Conservation (phyloP, 306 rosid species). For the Argentina anserina region DNA sequence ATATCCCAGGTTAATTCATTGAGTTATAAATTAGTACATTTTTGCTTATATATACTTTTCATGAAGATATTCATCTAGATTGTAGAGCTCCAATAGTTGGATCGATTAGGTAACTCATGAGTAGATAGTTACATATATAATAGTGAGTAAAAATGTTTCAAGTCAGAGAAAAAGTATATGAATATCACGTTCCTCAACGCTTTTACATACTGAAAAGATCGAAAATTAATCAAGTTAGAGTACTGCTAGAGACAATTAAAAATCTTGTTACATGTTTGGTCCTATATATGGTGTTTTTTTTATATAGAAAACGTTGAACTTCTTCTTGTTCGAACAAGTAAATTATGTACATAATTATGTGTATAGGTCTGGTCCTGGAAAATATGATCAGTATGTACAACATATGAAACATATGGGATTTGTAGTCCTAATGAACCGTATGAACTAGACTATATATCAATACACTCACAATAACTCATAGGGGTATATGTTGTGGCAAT, state of each 20-base stretch:
- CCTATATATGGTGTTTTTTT: background rate
- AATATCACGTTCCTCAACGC: background rate
- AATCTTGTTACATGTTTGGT: background rate
- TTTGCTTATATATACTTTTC: too few relatives aligned
- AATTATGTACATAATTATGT: background rate
- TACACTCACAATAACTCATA: background rate
- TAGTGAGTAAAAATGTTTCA: background rate
- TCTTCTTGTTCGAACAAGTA: background rate
- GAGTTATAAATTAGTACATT: too few relatives aligned
- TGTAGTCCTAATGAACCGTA: background rate
- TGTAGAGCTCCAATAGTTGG: background rate
- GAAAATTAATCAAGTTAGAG: background rate
- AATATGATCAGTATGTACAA: background rate
- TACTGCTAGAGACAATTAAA: background rate
- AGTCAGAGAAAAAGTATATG: background rate
- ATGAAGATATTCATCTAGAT: background rate
- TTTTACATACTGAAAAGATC: background rate
- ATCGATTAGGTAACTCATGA: background rate
- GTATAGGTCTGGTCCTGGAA: background rate
- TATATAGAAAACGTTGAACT: background rate
- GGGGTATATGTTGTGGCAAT: background rate
- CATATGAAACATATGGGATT: background rate
- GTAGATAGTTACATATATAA: background rate
- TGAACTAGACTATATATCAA: background rate
- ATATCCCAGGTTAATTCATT: constrained; percentile 59